phyloP scores from a whole-genome alignment of 2,329 filamentous ascomycete species.

The Lasiodiplodia sp. region DNA sequence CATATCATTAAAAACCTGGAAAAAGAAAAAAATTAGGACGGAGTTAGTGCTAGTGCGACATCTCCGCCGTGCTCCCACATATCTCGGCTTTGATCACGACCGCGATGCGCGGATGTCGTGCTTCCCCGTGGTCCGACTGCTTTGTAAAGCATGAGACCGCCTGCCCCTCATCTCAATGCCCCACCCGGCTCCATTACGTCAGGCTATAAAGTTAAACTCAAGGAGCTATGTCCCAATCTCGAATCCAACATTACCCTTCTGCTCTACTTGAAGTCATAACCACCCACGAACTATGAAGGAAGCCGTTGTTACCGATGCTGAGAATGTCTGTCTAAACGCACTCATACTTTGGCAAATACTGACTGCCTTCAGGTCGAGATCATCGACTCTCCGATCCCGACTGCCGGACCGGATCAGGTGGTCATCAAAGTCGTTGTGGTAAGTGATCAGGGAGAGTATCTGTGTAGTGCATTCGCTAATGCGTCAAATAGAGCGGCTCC shows the following conservation, averaged over 20 bases:
- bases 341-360: neutral
- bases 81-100: neutral
- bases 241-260: neutral
- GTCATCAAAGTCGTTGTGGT: constrained; percentile 49
- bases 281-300: constrained; percentile 37
- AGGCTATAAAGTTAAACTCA: neutral
- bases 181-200: constrained; percentile 5
- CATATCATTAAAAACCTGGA: neutral
- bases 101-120: constrained; percentile 4
- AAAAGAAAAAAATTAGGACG: neutral
- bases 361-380: constrained; percentile 43
- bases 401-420: constrained; percentile 44
- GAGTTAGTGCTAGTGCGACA: neutral
- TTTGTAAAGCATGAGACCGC: constrained; percentile 5
- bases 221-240: neutral
- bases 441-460: neutral
- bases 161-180: constrained; percentile 4
- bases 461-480: neutral
- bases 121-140: neutral
- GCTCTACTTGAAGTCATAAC: neutral
- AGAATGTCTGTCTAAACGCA: neutral
- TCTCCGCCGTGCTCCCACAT: neutral
- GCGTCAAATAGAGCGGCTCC: constrained; percentile 37
- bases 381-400: constrained; percentile 45
- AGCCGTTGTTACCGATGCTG: constrained; percentile 35